phyloP scores from a whole-genome alignment of 2,329 filamentous ascomycete species.

The Zelopaecilomyces penicillatus region DNA sequence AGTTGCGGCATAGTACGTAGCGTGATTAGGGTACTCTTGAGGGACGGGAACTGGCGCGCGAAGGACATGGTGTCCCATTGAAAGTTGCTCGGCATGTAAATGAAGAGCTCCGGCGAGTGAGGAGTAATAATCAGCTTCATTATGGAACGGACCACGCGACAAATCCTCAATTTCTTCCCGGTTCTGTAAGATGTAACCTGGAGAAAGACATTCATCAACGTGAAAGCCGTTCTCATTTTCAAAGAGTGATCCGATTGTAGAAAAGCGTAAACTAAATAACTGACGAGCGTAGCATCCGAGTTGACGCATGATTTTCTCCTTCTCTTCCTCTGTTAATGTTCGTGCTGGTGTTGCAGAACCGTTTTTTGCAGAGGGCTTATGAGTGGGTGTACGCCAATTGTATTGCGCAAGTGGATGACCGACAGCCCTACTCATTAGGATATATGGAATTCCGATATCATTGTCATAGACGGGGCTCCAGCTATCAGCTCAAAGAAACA shows the following conservation, averaged over 20 bases:
- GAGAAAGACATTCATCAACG: constrained; percentile 12
- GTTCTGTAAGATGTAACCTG: constrained; percentile 7
- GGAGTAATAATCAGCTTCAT: constrained; percentile 10
- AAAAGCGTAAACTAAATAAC: constrained; percentile 18
- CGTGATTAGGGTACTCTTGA: constrained; percentile 9
- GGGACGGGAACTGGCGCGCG: constrained; percentile 10
- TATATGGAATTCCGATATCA: constrained; percentile 22
- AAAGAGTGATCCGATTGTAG: constrained; percentile 20
- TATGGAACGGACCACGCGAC: constrained; percentile 9
- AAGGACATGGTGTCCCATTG: constrained; percentile 11
- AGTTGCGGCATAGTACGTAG: constrained; percentile 9
- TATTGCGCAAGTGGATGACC: constrained; percentile 17
- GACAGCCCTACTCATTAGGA: constrained; percentile 24
- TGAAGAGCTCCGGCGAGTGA: constrained; percentile 10
- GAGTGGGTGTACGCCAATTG: constrained; percentile 13
- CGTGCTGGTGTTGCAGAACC: constrained; percentile 5
- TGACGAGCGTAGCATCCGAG: constrained; percentile 18
- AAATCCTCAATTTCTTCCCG: constrained; percentile 8
- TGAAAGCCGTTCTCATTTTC: constrained; percentile 12
- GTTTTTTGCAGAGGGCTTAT: constrained; percentile 5
- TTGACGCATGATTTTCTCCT: constrained; percentile 19
- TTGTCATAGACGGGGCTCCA: constrained; percentile 13
- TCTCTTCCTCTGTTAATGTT: constrained; percentile 9
- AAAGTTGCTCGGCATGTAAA: constrained; percentile 12
- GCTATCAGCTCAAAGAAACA: constrained; percentile 7